Percentiles rank a stretch among this genome's conserved stretches.
Evolutionary conservation across 2,329 filamentous ascomycete species (phyloP).

Genomic region (Apiospora hydei): DNA sequence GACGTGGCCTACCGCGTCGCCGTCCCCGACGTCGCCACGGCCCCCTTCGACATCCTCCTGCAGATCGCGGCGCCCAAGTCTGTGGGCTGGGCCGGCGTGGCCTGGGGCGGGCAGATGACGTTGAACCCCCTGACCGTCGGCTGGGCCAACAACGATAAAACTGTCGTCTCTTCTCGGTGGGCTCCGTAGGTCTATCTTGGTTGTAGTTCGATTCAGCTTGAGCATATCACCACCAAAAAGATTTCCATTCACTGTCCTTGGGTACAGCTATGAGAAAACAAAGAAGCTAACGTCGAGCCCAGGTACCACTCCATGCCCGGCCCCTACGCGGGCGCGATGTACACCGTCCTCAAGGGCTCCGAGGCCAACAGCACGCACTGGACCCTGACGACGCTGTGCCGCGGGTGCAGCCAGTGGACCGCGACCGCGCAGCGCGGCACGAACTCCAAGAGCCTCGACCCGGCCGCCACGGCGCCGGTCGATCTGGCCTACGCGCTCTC

Average conservation of each 20-base stretch:
- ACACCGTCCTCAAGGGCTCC: constrained; percentile 45
- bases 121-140: constrained; percentile 37
- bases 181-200: constrained; percentile 33
- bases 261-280: no score
- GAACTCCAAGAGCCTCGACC: neutral
- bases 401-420: constrained; percentile 47
- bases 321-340: constrained; percentile 43
- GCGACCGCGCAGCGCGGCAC: constrained; percentile 22
- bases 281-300: neutral
- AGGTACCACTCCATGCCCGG: constrained; percentile 43
- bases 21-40: constrained; percentile 35
- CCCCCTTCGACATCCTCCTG: constrained; percentile 38
- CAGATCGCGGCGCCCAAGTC: constrained; percentile 38
- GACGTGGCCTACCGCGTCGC: constrained; percentile 36
- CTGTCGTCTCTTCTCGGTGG: constrained; percentile 35
- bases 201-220: no score
- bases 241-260: no score
- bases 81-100: constrained; percentile 38
- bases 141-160: constrained; percentile 36
- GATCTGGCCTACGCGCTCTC: constrained; percentile 9
- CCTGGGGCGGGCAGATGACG: constrained; percentile 39
- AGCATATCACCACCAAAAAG: no score
- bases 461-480: neutral
- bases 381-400: constrained; percentile 47
- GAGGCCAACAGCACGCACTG: constrained; percentile 49